A percentile compares a stretch with the other conserved stretches of the same genome.
These are phyloP conservation scores for Ottelia alismoides DNA, from an alignment of 106 monocot species.

Conservation along the genomic window DNA sequence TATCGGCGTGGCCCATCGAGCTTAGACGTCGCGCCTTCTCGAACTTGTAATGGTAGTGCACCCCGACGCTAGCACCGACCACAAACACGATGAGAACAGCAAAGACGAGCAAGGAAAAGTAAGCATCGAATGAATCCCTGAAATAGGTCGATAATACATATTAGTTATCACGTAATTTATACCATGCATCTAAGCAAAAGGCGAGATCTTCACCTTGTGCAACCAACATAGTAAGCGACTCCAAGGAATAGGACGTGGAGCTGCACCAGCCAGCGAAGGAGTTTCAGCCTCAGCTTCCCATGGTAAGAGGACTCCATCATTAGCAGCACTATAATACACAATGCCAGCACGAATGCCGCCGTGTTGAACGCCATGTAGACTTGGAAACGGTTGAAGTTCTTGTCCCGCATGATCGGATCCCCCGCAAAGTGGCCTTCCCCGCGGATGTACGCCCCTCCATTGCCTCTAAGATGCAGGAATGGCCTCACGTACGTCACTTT, in stretches of 20 bases:
- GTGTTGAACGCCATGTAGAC: constrained; percentile 20
- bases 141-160: no score
- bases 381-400: constrained; percentile 10
- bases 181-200: no score
- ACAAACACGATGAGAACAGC: neutral
- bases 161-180: no score
- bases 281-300: constrained; percentile 6
- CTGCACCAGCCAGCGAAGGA: constrained; percentile 12
- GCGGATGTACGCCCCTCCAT: constrained; percentile 10
- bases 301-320: constrained; percentile 15
- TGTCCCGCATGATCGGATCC: constrained; percentile 21
- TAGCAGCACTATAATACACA: constrained; percentile 25
- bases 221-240: constrained; percentile 14
- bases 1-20: no score
- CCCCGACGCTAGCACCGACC: neutral
- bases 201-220: no score
- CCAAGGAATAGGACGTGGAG: constrained; percentile 7
- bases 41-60: constrained; percentile 8
- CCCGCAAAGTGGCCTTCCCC: constrained; percentile 21
- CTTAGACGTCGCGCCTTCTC: neutral
- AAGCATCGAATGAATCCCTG: constrained; percentile 13
- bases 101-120: constrained; percentile 8
- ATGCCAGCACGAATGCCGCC: constrained; percentile 12
- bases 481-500: no score
- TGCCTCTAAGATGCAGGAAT: no score